Evolutionary conservation across 1,139 yeast genomes (phyloP), one percentile per base, ranked within the genome.

Genomic region (Lodderomyces jiufengensis): DNA sequence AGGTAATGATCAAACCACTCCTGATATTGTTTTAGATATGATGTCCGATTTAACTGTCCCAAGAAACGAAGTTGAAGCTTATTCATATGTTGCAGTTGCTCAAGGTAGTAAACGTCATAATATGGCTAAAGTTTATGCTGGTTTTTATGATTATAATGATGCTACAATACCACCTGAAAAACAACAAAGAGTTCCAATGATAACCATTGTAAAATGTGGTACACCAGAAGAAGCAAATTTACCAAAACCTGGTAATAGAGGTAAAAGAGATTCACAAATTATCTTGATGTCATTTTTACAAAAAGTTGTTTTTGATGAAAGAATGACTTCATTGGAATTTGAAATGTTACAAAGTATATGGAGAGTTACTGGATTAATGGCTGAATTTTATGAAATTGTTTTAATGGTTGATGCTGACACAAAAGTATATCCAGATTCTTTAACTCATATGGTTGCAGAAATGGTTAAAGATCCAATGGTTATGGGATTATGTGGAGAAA

Each of bases 321-420:
- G 97, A 66, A 92, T 92, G 97, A 85, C 97, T 2, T 87, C 84
- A 50, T 76, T 92, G 42, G 97, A 92, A 50, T 88, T 77, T 52
- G 95, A 85, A 55, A 70, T 92, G 51, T 68, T 88, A 52, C 74
- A 75, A 43, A 78, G 79, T 37, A 84, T 92, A 16, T 87, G 95
- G 90, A 76, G 79, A 48, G 68, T 88, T 9, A 87, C 97, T 0
- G 97, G 97, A 3, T 65, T 88, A 27, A 84, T 90, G 76, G 81
- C 96, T 0, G 92, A 84, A 38, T 74, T 79, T 56, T 92, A 88
- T 59, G 97, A 92, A 57, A 68, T 83, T 32, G 80, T 85, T 27
- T 66, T 92, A 31, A 90, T 92, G 97, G 97, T 92, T 22, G 98
- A 92, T 66, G 98, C 98, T 1, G 98, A 92, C 64, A 90, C 97